These are phyloP conservation scores for Candida dubliniensis DNA, from an alignment of 1,139 yeast genomes.

Conservation along the genomic window DNA sequence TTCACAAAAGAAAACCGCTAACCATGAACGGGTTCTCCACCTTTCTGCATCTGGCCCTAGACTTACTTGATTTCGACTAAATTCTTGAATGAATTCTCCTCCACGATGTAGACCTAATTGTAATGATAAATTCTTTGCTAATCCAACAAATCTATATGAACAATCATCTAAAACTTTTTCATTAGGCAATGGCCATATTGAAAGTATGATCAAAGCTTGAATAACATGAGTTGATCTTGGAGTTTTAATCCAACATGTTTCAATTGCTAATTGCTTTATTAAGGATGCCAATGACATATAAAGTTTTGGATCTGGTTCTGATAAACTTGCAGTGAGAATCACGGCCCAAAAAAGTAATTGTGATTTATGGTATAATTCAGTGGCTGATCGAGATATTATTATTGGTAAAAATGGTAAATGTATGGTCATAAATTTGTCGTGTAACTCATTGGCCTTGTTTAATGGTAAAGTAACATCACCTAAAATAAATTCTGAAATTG, in stretches of 20 bases:
- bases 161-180: conserved; percentile 92
- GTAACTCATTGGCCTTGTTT: conserved; percentile 70
- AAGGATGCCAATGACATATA: conserved; percentile 75
- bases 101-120: conserved; percentile 95
- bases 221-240: conserved; percentile 93
- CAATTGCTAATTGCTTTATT: conserved; percentile 85
- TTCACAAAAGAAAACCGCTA: conserved; percentile 82
- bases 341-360: conserved; percentile 90
- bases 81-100: conserved; percentile 81
- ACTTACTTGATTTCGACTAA: conserved; percentile 84
- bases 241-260: conserved; percentile 90
- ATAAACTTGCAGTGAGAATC: conserved; percentile 77
- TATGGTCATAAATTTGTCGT: conserved; percentile 61
- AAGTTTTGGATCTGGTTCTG: conserved; percentile 84
- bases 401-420: conserved; percentile 82
- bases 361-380: conserved; percentile 78
- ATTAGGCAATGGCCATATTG: conserved; percentile 92
- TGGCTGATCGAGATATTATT: conserved; percentile 66
- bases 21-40: conserved; percentile 94
- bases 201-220: conserved; percentile 78
- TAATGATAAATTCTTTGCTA: conserved; percentile 80
- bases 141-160: conserved; percentile 82
- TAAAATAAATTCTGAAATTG: conserved; percentile 56
- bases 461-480: conserved; percentile 73
- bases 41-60: conserved; percentile 84